Evolutionary conservation across 1,139 yeast species (phyloP).

Genomic region (Petasospora rhodanensis): DNA sequence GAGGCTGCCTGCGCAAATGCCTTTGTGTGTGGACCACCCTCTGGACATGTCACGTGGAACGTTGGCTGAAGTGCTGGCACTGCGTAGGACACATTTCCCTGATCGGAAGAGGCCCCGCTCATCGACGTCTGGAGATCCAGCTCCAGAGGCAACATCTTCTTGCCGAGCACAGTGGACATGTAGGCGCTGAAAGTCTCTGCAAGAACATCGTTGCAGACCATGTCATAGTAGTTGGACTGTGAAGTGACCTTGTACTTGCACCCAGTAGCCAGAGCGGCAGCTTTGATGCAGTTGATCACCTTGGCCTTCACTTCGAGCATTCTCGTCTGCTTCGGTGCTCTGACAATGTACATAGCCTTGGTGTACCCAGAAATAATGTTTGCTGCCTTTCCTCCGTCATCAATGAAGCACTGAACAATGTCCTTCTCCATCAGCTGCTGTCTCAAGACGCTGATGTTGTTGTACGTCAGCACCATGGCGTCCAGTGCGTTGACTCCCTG

Average conservation of each 20-base stretch:
- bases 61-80: constrained; percentile 5
- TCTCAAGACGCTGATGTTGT: constrained; percentile 7
- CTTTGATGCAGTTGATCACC: constrained; percentile 9
- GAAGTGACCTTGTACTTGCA: constrained; percentile 5
- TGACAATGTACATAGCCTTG: constrained; percentile 2
- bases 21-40: constrained; percentile 6
- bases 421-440: constrained; percentile 6
- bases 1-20: constrained; percentile 5
- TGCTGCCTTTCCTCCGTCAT: constrained; percentile 7
- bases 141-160: background rate
- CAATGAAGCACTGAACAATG: constrained; percentile 5
- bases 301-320: constrained; percentile 5
- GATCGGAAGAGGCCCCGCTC: constrained; percentile 9
- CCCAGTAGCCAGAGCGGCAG: constrained; percentile 7
- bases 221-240: constrained; percentile 4
- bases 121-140: background rate
- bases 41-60: constrained; percentile 2
- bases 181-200: constrained; percentile 1
- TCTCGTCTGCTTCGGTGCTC: constrained; percentile 8
- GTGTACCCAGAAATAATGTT: constrained; percentile 11
- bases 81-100: constrained; percentile 7
- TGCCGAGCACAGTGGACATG: constrained; percentile 5
- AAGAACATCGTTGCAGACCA: constrained; percentile 5
- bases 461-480: constrained; percentile 8
- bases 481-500: constrained; percentile 11